phyloP scores from a whole-genome alignment of 805 yeast genomes.

The Monosporozyma unispora region DNA sequence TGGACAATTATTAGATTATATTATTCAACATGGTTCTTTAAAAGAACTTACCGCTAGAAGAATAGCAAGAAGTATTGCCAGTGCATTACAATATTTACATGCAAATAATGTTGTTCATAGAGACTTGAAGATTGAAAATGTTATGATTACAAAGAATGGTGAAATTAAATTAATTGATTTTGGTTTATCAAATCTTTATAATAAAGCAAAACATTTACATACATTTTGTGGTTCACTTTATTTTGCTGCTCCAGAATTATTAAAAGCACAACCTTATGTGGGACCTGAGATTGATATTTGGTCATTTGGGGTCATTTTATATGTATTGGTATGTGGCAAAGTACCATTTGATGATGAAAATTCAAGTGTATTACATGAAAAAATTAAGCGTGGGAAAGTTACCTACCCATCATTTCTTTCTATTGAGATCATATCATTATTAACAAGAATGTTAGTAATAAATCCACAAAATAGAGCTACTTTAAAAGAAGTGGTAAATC shows the following conservation, averaged over 20 bases:
- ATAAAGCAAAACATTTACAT: constrained; percentile 59
- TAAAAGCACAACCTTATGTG: constrained; percentile 81
- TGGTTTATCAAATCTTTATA: constrained; percentile 83
- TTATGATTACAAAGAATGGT: constrained; percentile 85
- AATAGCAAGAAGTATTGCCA: constrained; percentile 87
- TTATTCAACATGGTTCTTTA: constrained; percentile 88
- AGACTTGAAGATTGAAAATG: constrained; percentile 92
- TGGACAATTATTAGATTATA: constrained; percentile 94
- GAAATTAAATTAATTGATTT: constrained; percentile 93
- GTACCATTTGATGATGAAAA: constrained; percentile 97
- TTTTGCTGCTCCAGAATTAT: constrained; percentile 96
- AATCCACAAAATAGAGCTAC: constrained; percentile 75
- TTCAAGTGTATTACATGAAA: constrained; percentile 83
- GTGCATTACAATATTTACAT: constrained; percentile 90
- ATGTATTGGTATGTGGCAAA: constrained; percentile 91
- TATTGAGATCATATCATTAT: constrained; percentile 64
- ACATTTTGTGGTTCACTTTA: constrained; percentile 96
- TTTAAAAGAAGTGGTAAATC: constrained; percentile 65
- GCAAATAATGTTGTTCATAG: constrained; percentile 92
- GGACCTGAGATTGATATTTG: constrained; percentile 98
- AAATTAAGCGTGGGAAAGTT: constrained; percentile 83
- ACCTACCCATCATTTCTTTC: constrained; percentile 81
- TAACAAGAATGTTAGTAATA: constrained; percentile 84
- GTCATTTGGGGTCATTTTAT: constrained; percentile 95
- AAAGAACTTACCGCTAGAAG: constrained; percentile 88